Conservation (phyloP, 345 rosid genomes). For the Gossypium anomalum region DNA sequence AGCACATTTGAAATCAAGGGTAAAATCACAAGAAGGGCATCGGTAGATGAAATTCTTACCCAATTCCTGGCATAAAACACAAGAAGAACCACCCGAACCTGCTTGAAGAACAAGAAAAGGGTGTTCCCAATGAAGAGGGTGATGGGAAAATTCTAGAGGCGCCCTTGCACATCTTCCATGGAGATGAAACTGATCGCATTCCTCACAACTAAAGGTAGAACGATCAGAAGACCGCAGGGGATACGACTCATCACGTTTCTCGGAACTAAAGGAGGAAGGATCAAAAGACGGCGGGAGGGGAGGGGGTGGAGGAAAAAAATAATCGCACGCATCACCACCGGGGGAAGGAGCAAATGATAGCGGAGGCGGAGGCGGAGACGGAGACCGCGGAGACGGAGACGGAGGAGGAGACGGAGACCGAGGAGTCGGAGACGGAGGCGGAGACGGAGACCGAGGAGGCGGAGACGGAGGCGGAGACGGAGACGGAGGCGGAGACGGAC, state of each 20-base stretch:
- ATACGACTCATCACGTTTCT: no score
- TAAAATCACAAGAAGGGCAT: not conserved
- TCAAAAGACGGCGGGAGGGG: no score
- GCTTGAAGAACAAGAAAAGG: not conserved
- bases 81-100: not conserved
- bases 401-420: no score
- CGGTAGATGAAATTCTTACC: not conserved
- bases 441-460: no score
- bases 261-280: no score
- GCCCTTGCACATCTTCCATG: not conserved
- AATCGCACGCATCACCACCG: no score
- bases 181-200: not conserved
- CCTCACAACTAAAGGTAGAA: not conserved
- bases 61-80: not conserved
- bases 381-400: not conserved
- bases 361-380: no score
- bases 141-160: not conserved
- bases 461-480: no score
- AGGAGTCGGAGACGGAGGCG: no score
- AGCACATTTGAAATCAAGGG: not conserved
- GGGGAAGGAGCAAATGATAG: no score
- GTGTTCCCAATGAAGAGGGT: not conserved
- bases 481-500: no score
- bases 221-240: not conserved
- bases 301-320: no score